Evolutionary conservation across 2,329 filamentous ascomycete species (phyloP).

Genomic region (Cyphellophora europaea): DNA sequence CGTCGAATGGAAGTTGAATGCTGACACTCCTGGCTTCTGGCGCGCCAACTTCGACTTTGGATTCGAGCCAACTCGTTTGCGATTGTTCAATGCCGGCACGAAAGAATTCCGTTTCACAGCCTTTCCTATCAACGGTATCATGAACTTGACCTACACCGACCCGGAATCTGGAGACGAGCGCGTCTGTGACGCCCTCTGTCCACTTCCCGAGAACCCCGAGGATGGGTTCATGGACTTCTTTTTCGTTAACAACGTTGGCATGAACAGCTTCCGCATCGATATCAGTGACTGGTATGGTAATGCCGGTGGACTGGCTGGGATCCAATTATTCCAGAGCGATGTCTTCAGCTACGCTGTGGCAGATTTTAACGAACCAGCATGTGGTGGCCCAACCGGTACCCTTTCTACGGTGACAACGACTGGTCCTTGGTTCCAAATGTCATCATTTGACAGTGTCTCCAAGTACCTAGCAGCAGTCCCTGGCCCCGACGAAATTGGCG

Average conservation of each 20-base stretch:
- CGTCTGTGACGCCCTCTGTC: slow-evolving; percentile 73
- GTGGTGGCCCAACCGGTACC: slow-evolving; percentile 54
- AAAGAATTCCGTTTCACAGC: slow-evolving; percentile 82
- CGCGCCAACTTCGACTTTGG: slow-evolving; percentile 71
- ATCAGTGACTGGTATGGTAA: slow-evolving; percentile 79
- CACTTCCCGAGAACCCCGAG: slow-evolving; percentile 62
- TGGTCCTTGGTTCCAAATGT: slow-evolving; percentile 61
- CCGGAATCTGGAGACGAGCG: slow-evolving; percentile 56
- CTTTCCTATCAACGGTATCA: slow-evolving; percentile 78
- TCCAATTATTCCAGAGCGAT: slow-evolving; percentile 75
- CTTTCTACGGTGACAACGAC: slow-evolving; percentile 57
- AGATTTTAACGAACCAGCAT: slow-evolving; percentile 80
- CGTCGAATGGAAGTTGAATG: slow-evolving; percentile 74
- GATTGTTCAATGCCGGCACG: slow-evolving; percentile 86
- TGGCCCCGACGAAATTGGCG: slow-evolving; percentile 45
- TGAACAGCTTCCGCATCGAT: slow-evolving; percentile 78
- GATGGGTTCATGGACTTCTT: slow-evolving; percentile 75
- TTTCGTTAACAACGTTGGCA: slow-evolving; percentile 80
- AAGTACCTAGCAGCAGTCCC: slow-evolving; percentile 67
- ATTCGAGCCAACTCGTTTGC: slow-evolving; percentile 77
- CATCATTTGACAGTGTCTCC: slow-evolving; percentile 60
- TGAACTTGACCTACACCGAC: slow-evolving; percentile 90
- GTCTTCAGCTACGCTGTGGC: slow-evolving; percentile 78
- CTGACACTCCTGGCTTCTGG: slow-evolving; percentile 72
- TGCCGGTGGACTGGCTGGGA: slow-evolving; percentile 75